Evolutionary conservation across 768 basidiomycete species (phyloP), one percentile per base, ranked within the genome.

Genomic region (Boletellus ananas): DNA sequence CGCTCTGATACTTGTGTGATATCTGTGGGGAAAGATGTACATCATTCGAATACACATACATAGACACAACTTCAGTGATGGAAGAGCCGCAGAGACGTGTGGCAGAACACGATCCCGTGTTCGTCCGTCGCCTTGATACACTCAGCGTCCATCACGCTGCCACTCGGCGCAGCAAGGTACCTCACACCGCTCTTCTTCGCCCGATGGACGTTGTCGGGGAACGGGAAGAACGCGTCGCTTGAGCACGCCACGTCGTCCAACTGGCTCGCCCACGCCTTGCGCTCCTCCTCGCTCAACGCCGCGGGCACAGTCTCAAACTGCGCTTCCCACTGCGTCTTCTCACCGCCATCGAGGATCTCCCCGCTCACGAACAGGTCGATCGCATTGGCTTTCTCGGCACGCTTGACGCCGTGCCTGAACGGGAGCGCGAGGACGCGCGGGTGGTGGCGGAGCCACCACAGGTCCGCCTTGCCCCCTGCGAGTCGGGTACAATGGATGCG

Each of bases 161-260:
- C 96, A 43, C 85, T 82, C 3, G 90, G 87, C 7, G 94, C 93
- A 21, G 92, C 93, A 41, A 99, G 77, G 70, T 96, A 97, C 64
- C 73, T 82, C 43, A 93, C 94, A 0, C 96, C 96, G 54, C 92
- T 94, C 77, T 89, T 86, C 69, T 80, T 78, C 44, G 92, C 90
- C 39, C 96, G 79, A 66, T 97, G 90, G 31, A 99, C 95, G 60
- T 98, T 99, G 65, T 99, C 96, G 12, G 95, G 81, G 83, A 98
- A 98, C 16, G 96, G 96, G 93, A 98, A 98, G 80, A 99, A 99
- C 44, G 95, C 96, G 58, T 99, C 96, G 53, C 91, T 94, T 29
- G 90, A 90, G 71, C 96, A 95, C 6, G 89, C 84, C 44, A 98
- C 95, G 18, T 83, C 89, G 52, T 86, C 84, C 49, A 98, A 73